Base-by-base conservation (phyloP, 345 rosid species). In the Bruguiera parviflora region DNA sequence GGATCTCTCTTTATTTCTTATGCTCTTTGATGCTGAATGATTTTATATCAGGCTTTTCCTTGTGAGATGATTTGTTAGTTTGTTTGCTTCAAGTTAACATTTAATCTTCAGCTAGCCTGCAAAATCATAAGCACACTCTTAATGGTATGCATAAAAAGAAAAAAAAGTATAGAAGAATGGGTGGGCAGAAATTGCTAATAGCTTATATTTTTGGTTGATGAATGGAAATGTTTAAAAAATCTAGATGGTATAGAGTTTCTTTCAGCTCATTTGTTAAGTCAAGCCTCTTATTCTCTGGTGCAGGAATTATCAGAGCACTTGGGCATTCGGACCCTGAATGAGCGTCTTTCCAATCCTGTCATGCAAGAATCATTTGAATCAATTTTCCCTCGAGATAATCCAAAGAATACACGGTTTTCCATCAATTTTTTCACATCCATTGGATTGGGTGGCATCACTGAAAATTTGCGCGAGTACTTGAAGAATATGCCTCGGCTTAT, bases 361-460 rank as follows among this genome's bases (percentile, higher is more conserved):
- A 86, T 89, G 92, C 80, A 71, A 70, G 97, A 93, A 28, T 86
- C 97, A 0, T 88, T 82, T 19, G 97, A 91, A 59, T 86, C 96
- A 0, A 95, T 92, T 52, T 95, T 95, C 74, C 98, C 98, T 0
- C 87, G 61, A 70, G 99, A 95, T 69, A 88, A 95, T 70, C 99
- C 96, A 0, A 95, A 91, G 93, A 95, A 90, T 82, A 90, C 96
- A 0, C 69, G 96, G 65, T 90, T 95, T 76, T 62, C 97, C 60
- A 90, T 92, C 60, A 95, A 95, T 78, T 95, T 92, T 73, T 90
- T 95, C 78, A 95, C 96, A 19, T 90, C 99, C 53, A 90, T 92
- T 79, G 99, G 99, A 51, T 93, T 95, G 25, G 99, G 97, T 79
- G 99, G 97, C 49, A 90, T 95, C 74, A 95, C 97, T 6, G 96